A percentile compares a stretch with the other conserved stretches of the same genome.
Evolutionary conservation across 257 asterid species (phyloP).

Genomic region (Scutellaria barbata): DNA sequence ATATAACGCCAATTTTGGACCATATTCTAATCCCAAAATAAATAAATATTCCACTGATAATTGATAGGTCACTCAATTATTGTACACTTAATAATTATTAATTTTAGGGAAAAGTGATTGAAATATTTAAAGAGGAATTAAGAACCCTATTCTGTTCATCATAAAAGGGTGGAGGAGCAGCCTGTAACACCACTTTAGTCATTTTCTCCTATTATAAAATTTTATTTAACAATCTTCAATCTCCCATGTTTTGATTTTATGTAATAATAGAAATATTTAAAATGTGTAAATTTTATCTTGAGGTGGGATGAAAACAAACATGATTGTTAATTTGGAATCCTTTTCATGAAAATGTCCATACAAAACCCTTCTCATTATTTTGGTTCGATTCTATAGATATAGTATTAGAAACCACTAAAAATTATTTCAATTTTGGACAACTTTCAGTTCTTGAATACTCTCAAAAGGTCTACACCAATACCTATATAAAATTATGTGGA

Average conservation of each 20-base stretch:
- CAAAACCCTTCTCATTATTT: not conserved
- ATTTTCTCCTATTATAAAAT: not conserved
- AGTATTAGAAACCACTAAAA: too few relatives aligned
- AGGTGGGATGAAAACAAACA: too few relatives aligned
- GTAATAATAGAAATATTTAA: too few relatives aligned
- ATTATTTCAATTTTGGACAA: too few relatives aligned
- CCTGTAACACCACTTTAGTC: not conserved
- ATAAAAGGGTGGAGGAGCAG: not conserved
- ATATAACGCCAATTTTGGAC: constrained; percentile 27
- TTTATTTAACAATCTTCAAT: too few relatives aligned
- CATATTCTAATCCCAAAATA: constrained; percentile 25
- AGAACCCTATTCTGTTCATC: constrained; percentile 29
- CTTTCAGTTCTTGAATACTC: too few relatives aligned
- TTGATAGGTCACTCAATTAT: not conserved
- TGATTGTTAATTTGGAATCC: too few relatives aligned
- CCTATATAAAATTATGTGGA: too few relatives aligned
- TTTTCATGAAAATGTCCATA: not conserved
- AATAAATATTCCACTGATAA: constrained; percentile 15
- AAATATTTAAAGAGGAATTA: too few relatives aligned
- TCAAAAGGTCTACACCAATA: too few relatives aligned
- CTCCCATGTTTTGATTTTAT: too few relatives aligned
- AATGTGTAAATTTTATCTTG: too few relatives aligned
- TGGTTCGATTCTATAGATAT: not conserved
- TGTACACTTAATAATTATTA: not conserved
- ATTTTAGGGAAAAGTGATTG: not conserved